Evolutionary conservation across 192 early-diverging fungal genomes (phyloP).

Genomic region (Funneliformis geosporum): DNA sequence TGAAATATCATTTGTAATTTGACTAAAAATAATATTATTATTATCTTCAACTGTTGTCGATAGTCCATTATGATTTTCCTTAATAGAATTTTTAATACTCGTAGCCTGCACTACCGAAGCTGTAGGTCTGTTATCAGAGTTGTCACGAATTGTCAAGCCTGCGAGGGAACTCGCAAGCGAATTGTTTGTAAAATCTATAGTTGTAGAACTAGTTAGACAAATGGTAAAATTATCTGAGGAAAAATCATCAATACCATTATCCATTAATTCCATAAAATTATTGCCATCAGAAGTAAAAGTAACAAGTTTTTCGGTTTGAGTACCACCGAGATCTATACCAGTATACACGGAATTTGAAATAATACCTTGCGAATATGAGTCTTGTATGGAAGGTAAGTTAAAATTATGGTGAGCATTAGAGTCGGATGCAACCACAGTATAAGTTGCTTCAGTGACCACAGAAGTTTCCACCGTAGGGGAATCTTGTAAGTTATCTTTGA

Average conservation of each 20-base stretch:
- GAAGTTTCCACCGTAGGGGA: slow-evolving; percentile 2
- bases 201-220: slow-evolving; percentile 10
- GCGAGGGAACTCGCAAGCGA: slow-evolving; percentile 15
- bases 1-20: background rate
- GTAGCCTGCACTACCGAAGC: slow-evolving; percentile 22
- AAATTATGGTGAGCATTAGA: slow-evolving; percentile 10
- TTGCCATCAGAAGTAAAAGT: background rate
- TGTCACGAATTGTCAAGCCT: slow-evolving; percentile 19
- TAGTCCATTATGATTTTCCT: background rate
- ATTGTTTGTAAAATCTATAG: slow-evolving; percentile 27
- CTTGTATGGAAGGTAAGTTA: slow-evolving; percentile 7
- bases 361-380: background rate
- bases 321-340: background rate
- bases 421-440: slow-evolving; percentile 2
- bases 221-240: slow-evolving; percentile 25
- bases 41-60: slow-evolving; percentile 10
- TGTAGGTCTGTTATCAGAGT: background rate
- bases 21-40: background rate
- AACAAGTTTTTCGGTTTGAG: background rate
- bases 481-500: background rate
- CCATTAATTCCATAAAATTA: background rate
- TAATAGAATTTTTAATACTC: slow-evolving; percentile 14
- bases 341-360: slow-evolving; percentile 1
- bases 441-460: slow-evolving; percentile 1
- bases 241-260: background rate